Conservation (phyloP, 495 filamentous ascomycete genomes). For the Daldinia vernicosa region DNA sequence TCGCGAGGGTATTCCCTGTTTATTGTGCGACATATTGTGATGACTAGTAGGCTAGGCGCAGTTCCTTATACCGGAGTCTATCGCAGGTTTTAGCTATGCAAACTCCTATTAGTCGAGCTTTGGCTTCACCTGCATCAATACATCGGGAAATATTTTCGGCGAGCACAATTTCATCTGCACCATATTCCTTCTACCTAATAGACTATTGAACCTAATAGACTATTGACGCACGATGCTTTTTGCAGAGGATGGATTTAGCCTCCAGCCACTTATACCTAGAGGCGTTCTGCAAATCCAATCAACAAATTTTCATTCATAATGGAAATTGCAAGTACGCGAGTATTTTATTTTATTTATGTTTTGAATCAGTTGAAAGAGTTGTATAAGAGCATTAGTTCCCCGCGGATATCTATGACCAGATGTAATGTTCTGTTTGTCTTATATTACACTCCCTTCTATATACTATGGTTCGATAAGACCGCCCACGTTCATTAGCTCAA, state of each 20-base stretch:
- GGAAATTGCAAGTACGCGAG: background rate
- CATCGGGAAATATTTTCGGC: background rate
- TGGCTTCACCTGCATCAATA: background rate
- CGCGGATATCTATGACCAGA: background rate
- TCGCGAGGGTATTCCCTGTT: constrained; percentile 10
- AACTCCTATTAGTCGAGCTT: constrained; percentile 1
- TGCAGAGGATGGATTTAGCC: background rate
- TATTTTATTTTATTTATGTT: no score
- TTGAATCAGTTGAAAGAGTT: background rate
- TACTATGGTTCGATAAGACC: background rate
- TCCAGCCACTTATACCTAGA: background rate
- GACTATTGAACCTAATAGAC: constrained; percentile 29
- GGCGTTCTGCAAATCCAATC: no score
- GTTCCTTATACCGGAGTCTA: background rate
- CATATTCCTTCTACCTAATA: constrained; percentile 3
- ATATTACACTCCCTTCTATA: background rate
- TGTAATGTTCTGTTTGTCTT: background rate
- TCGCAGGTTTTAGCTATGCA: background rate
- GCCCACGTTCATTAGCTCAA: background rate
- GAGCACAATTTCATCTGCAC: background rate
- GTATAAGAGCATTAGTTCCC: constrained; percentile 21
- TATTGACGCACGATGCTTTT: constrained; percentile 18
- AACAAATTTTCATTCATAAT: background rate
- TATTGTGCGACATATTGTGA: background rate
- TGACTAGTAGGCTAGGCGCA: constrained; percentile 8